Base-by-base conservation (phyloP, 805 yeast genomes). In the Saccharomycopsis babjevae region DNA sequence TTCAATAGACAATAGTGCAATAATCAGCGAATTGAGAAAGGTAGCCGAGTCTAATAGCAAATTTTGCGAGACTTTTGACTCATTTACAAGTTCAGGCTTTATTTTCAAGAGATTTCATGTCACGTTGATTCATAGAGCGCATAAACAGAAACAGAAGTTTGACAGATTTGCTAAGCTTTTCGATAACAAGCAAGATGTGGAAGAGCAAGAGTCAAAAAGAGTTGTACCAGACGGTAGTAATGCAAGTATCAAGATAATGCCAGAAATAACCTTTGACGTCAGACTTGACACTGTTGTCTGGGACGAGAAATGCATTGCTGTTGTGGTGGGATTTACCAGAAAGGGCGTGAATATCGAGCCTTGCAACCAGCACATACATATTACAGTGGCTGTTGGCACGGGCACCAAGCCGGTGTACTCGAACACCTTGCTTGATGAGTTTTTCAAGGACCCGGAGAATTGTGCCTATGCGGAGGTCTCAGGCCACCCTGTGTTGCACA, bases 371-470 rank as follows among this genome's bases (percentile, higher is more conserved):
- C 70, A 71, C 62, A 76, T 86, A 0, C 97, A 92, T 69, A 80
- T 91, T 52, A 92, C 97, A 0, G 68, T 89, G 15, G 96, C 92
- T 0, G 81, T 89, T 0, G 68, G 73, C 1, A 74, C 74, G 0
- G 71, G 72, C 0, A 74, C 79, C 2, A 74, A 71, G 58, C 84
- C 94, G 0, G 69, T 74, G 28, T 80, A 82, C 65, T 80, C 92
- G 1, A 84, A 85, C 63, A 64, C 61, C 3, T 60, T 77, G 32
- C 73, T 77, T 18, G 64, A 68, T 40, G 50, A 13, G 1, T 46
- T 25, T n/a, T 46, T 22, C 32, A 46, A 42, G 38, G 56, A 39
- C 7, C 50, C 34, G 7, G 57, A 52, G 32, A 39, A 42, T 42
- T 15, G 40, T 22, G 18, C 25, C 15, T 15, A 25, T n/a, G 34